Evolutionary conservation across 805 yeast species (phyloP).

Genomic region (Metschnikowia arizonensis): DNA sequence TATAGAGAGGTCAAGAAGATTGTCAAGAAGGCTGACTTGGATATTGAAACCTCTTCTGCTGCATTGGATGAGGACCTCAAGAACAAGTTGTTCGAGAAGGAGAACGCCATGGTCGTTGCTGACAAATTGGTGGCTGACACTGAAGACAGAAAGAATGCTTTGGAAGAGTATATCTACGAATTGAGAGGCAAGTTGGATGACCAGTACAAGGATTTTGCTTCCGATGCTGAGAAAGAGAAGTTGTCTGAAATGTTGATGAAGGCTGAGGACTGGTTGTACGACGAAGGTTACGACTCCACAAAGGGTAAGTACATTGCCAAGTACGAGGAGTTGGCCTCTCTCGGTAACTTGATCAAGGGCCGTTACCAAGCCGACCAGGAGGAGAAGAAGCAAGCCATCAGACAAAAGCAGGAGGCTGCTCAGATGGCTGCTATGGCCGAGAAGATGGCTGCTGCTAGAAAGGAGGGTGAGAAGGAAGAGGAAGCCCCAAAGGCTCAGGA

Average conservation of each 20-base stretch:
- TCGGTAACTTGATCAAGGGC: slow-evolving; percentile 93
- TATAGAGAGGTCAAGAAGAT: slow-evolving; percentile 87
- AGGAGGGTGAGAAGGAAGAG: slow-evolving; percentile 29
- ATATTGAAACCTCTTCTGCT: slow-evolving; percentile 56
- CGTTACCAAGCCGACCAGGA: slow-evolving; percentile 92
- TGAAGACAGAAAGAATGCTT: slow-evolving; percentile 96
- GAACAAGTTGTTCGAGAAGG: slow-evolving; percentile 70
- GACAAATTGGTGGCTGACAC: slow-evolving; percentile 98
- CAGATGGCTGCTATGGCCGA: slow-evolving; percentile 80
- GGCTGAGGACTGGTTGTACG: slow-evolving; percentile 98
- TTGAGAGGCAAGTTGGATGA: slow-evolving; percentile 96
- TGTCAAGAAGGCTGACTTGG: slow-evolving; percentile 83
- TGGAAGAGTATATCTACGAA: slow-evolving; percentile 97
- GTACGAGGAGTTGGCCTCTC: slow-evolving; percentile 92
- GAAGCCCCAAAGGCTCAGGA: slow-evolving; percentile 22
- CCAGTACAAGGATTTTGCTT: slow-evolving; percentile 80
- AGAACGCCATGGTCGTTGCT: slow-evolving; percentile 76
- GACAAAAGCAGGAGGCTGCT: slow-evolving; percentile 83
- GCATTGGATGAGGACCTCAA: slow-evolving; percentile 55
- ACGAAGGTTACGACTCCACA: slow-evolving; percentile 92
- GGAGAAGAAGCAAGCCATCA: slow-evolving; percentile 86
- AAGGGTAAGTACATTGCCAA: slow-evolving; percentile 97
- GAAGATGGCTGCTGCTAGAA: slow-evolving; percentile 76
- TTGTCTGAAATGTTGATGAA: slow-evolving; percentile 67
- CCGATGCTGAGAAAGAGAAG: slow-evolving; percentile 83